These are phyloP conservation scores for Puya raimondii DNA, from an alignment of 176 grass and related monocot genomes.

Conservation along the genomic window DNA sequence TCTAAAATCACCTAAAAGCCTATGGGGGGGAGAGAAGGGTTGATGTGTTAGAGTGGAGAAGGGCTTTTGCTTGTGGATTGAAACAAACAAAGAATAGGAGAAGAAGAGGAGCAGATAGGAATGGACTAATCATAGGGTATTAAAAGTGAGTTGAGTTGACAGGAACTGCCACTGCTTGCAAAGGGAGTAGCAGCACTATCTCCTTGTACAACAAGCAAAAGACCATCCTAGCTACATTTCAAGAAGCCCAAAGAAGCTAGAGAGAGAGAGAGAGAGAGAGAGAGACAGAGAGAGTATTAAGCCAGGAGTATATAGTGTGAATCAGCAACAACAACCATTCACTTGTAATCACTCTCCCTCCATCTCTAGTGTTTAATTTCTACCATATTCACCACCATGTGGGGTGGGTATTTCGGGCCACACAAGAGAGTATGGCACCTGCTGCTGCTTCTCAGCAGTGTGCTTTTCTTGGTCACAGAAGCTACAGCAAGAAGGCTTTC, in stretches of 20 bases:
- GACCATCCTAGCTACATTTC: not conserved
- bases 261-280: not conserved
- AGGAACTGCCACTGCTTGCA: not conserved
- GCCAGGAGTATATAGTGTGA: too few relatives aligned
- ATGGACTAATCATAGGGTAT: conserved; percentile 18
- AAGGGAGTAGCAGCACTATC: not conserved
- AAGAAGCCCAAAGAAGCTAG: not conserved
- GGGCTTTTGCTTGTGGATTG: not conserved
- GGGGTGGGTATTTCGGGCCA: not conserved
- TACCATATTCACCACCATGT: conserved; percentile 3
- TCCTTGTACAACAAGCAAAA: not conserved
- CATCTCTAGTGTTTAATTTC: not conserved
- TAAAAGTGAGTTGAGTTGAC: conserved; percentile 6
- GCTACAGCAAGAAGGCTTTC: not conserved
- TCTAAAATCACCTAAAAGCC: not conserved
- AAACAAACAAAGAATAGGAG: not conserved
- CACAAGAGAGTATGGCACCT: not conserved
- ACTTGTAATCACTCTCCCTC: not conserved
- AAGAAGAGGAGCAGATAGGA: not conserved
- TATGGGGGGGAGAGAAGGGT: not conserved
- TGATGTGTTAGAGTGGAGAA: not conserved
- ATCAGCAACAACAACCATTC: not conserved
- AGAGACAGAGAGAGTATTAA: not conserved
- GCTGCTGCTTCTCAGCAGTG: not conserved
- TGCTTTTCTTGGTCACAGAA: not conserved